Conservation (phyloP, 2,329 filamentous ascomycete genomes). For the Mollisia scopiformis region DNA sequence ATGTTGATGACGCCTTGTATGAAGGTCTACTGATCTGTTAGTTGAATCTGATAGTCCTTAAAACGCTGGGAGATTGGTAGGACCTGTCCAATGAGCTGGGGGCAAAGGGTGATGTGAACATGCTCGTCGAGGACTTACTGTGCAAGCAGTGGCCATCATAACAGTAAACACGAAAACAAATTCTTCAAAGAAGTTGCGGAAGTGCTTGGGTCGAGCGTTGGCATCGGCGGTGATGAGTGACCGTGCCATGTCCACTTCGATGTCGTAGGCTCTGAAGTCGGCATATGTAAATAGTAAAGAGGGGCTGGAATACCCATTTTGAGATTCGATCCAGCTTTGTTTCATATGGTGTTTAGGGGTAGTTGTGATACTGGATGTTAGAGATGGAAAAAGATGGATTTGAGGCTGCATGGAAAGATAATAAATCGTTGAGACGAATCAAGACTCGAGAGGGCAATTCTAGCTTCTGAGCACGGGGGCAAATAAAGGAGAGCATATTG, state of each 20-base stretch:
- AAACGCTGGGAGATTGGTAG: too few relatives aligned
- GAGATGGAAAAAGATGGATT: background rate
- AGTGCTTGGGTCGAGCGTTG: constrained; percentile 26
- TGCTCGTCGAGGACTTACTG: constrained; percentile 21
- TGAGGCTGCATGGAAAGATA: background rate
- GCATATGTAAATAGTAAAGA: constrained; percentile 18
- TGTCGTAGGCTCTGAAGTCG: constrained; percentile 14
- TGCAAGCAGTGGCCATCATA: constrained; percentile 68
- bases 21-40: constrained; percentile 45
- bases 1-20: constrained; percentile 62
- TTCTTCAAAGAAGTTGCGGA: constrained; percentile 29
- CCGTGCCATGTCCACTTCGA: constrained; percentile 31
- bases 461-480: too few relatives aligned
- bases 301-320: background rate
- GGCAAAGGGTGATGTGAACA: too few relatives aligned
- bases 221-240: constrained; percentile 24
- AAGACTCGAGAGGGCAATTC: too few relatives aligned
- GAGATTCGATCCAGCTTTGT: background rate
- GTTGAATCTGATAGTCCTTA: too few relatives aligned
- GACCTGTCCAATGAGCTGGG: too few relatives aligned
- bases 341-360: background rate
- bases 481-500: too few relatives aligned
- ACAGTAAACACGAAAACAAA: constrained; percentile 41
- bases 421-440: background rate
- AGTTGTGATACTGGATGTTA: background rate